Conservation (phyloP, 2,329 filamentous ascomycete species). For the Penicillium sp. region DNA sequence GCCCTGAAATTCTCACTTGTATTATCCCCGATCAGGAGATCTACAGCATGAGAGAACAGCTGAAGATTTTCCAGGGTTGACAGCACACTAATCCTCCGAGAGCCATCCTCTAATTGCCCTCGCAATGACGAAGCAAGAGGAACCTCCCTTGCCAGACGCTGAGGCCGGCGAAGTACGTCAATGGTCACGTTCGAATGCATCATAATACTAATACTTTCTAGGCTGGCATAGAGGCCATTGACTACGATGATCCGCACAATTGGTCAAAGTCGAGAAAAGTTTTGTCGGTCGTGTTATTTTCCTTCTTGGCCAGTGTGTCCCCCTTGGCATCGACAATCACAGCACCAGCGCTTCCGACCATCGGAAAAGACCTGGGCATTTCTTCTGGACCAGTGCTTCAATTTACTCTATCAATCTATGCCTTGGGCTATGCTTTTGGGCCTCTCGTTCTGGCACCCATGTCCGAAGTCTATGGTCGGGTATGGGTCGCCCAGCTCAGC, state of each 20-base stretch:
- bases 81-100: neutral
- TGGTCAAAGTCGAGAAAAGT: neutral
- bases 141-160: neutral
- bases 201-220: no score
- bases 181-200: no score
- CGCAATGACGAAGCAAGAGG: neutral
- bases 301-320: neutral
- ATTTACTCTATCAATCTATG: conserved; percentile 48
- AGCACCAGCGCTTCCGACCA: conserved; percentile 48
- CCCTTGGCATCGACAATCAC: conserved; percentile 56
- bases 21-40: neutral
- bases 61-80: neutral
- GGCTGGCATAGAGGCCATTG: neutral
- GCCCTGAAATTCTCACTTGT: neutral
- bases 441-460: conserved; percentile 49
- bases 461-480: conserved; percentile 53
- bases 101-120: neutral
- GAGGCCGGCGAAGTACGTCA: no score
- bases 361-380: conserved; percentile 53
- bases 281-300: neutral
- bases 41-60: neutral
- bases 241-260: neutral
- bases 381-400: conserved; percentile 36
- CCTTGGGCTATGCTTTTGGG: conserved; percentile 49
- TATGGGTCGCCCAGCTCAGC: conserved; percentile 48